Evolutionary conservation across 495 filamentous ascomycete genomes (phyloP).

Genomic region (Astrothelium macrocarpum): DNA sequence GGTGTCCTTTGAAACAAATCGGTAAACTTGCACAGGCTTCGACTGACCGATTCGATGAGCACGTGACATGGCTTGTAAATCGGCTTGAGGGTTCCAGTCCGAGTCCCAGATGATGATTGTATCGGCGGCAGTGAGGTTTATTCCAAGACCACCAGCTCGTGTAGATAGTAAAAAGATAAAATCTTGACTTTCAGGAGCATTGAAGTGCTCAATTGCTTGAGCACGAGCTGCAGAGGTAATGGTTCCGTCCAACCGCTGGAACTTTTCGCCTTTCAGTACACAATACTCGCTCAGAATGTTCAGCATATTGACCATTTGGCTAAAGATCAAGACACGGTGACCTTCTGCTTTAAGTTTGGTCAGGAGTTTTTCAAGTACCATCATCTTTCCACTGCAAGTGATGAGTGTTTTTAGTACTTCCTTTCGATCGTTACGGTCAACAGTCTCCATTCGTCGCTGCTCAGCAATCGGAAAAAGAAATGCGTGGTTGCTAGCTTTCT

Average conservation of each 20-base stretch:
- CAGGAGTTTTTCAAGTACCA: slow-evolving; percentile 88
- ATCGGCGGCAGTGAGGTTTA: slow-evolving; percentile 98
- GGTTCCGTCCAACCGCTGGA: slow-evolving; percentile 90
- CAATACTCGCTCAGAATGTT: slow-evolving; percentile 93
- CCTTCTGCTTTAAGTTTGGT: slow-evolving; percentile 83
- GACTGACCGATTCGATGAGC: slow-evolving; percentile 97
- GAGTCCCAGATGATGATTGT: slow-evolving; percentile 98
- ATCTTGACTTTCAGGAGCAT: slow-evolving; percentile 83
- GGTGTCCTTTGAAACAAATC: slow-evolving; percentile 92
- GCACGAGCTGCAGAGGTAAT: slow-evolving; percentile 76
- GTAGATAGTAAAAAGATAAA: slow-evolving; percentile 96
- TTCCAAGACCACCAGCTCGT: slow-evolving; percentile 88
- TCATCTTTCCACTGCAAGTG: slow-evolving; percentile 97
- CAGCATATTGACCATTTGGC: slow-evolving; percentile 98
- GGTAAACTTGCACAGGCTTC: slow-evolving; percentile 87
- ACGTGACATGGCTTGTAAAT: slow-evolving; percentile 96
- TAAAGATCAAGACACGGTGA: slow-evolving; percentile 95
- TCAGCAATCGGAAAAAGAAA: slow-evolving; percentile 95
- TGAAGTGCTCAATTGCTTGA: slow-evolving; percentile 95
- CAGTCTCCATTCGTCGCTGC: slow-evolving; percentile 69
- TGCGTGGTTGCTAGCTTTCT: slow-evolving; percentile 97
- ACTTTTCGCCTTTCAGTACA: slow-evolving; percentile 76
- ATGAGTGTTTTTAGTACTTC: slow-evolving; percentile 85
- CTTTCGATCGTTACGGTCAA: slow-evolving; percentile 54
- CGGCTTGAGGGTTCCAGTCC: slow-evolving; percentile 98